Percentiles rank a stretch among this genome's conserved stretches.
Evolutionary conservation across 2,329 filamentous ascomycete genomes (phyloP).

Genomic region (Trichoderma guizhouense): DNA sequence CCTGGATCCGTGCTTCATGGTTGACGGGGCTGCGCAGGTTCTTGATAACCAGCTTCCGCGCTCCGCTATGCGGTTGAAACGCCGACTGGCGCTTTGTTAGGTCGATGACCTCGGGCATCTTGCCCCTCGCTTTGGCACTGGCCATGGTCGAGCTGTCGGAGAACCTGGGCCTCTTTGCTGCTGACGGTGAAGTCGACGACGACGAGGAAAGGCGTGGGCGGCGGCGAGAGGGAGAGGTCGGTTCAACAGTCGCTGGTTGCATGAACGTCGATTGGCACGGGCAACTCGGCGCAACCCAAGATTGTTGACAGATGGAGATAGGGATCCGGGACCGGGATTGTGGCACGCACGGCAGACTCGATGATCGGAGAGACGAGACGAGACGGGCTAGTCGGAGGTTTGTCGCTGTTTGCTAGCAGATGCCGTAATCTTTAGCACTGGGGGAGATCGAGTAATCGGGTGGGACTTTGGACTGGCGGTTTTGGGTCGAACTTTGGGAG

Average conservation of each 20-base stretch:
- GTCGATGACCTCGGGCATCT: constrained; percentile 38
- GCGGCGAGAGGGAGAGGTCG: constrained; percentile 36
- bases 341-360: neutral
- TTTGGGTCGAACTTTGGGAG: constrained; percentile 3
- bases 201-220: constrained; percentile 37
- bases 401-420: neutral
- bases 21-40: constrained; percentile 70
- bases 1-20: constrained; percentile 58
- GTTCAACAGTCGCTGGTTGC: constrained; percentile 32
- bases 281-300: constrained; percentile 3
- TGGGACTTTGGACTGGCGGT: constrained; percentile 2
- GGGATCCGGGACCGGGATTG: neutral
- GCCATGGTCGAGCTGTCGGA: constrained; percentile 31
- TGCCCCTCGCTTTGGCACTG: constrained; percentile 38
- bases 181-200: constrained; percentile 26
- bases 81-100: constrained; percentile 35
- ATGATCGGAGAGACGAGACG: neutral
- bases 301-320: neutral
- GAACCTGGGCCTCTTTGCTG: constrained; percentile 34
- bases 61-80: constrained; percentile 72
- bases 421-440: neutral
- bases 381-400: neutral
- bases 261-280: constrained; percentile 26
- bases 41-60: constrained; percentile 89
- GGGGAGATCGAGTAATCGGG: constrained; percentile 1